Percentiles rank a stretch among this genome's conserved stretches.
Evolutionary conservation across 768 basidiomycete genomes (phyloP).

Genomic region (Kwoniella bestiolae): DNA sequence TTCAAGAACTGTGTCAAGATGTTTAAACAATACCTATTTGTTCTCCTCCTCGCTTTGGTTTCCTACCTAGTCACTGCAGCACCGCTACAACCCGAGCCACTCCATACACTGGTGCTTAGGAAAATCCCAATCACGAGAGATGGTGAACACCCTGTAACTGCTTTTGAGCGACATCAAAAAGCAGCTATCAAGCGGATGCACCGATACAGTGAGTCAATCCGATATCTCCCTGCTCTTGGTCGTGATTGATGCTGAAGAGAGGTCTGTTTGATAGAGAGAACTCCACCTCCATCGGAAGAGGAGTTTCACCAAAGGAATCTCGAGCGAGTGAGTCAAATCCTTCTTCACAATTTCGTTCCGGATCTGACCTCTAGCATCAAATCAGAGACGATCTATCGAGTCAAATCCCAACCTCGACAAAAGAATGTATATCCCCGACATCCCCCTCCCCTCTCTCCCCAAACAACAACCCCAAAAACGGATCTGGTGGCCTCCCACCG

Average conservation of each 20-base stretch:
- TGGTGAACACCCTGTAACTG: conserved; percentile 10
- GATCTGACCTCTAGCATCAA: not conserved
- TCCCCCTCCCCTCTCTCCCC: not conserved
- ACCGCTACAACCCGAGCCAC: conserved; percentile 6
- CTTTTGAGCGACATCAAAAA: conserved; percentile 28
- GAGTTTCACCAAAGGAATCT: not conserved
- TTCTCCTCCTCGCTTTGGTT: not conserved
- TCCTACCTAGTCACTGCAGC: not conserved
- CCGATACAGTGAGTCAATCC: conserved; percentile 9
- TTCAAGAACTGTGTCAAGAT: not conserved
- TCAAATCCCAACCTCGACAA: conserved; percentile 13
- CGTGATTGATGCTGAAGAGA: not conserved
- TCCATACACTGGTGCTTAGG: conserved; percentile 5
- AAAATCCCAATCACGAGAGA: conserved; percentile 13
- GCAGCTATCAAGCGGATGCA: conserved; percentile 26
- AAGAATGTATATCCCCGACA: conserved; percentile 3
- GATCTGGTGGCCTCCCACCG: conserved; percentile 14
- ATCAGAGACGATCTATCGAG: conserved; percentile 4
- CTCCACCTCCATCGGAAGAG: conserved; percentile 8
- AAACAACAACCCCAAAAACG: conserved; percentile 1
- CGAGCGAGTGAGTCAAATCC: not conserved
- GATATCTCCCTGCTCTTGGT: not conserved
- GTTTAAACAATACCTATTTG: not conserved
- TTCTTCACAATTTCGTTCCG: not conserved
- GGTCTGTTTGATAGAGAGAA: not conserved